phyloP scores from a whole-genome alignment of 2,329 filamentous ascomycete species.

The Raffaelea albimanens region DNA sequence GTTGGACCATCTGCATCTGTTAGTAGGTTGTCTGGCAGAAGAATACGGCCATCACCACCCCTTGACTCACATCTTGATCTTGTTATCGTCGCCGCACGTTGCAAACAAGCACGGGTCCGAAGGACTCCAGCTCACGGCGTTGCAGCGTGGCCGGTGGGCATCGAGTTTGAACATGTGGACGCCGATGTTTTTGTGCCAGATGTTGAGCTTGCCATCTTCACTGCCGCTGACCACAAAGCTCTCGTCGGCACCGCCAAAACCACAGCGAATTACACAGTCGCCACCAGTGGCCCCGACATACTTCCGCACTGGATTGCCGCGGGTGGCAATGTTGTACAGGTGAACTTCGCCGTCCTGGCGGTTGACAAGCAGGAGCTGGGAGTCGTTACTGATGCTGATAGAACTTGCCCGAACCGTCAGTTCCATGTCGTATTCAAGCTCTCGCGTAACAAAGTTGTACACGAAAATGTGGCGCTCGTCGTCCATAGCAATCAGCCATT shows the following conservation, averaged over 20 bases:
- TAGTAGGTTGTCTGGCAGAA: too few species aligned
- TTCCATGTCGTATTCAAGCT: conserved; percentile 65
- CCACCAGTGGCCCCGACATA: conserved; percentile 70
- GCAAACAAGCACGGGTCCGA: conserved; percentile 75
- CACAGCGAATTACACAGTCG: conserved; percentile 69
- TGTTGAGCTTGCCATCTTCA: conserved; percentile 68
- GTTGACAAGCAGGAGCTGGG: conserved; percentile 73
- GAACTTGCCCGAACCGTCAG: conserved; percentile 65
- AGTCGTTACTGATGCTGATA: conserved; percentile 72
- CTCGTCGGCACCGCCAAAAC: conserved; percentile 83
- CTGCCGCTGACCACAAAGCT: conserved; percentile 88
- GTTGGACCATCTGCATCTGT: conserved; percentile 25
- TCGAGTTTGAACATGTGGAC: conserved; percentile 64
- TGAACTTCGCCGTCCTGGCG: conserved; percentile 68
- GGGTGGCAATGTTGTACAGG: conserved; percentile 66
- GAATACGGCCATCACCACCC: not conserved
- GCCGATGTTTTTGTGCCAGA: conserved; percentile 85
- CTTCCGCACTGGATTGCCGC: conserved; percentile 55
- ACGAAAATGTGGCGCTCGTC: conserved; percentile 63
- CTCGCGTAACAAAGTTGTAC: conserved; percentile 68
- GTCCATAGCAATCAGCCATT: conserved; percentile 70
- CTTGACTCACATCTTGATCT: conserved; percentile 67
- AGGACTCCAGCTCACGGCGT: conserved; percentile 85
- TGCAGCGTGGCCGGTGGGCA: conserved; percentile 70
- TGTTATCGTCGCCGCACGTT: conserved; percentile 79